phyloP scores from a whole-genome alignment of 352 stramenopile species.

The Aphanomyces astaci region DNA sequence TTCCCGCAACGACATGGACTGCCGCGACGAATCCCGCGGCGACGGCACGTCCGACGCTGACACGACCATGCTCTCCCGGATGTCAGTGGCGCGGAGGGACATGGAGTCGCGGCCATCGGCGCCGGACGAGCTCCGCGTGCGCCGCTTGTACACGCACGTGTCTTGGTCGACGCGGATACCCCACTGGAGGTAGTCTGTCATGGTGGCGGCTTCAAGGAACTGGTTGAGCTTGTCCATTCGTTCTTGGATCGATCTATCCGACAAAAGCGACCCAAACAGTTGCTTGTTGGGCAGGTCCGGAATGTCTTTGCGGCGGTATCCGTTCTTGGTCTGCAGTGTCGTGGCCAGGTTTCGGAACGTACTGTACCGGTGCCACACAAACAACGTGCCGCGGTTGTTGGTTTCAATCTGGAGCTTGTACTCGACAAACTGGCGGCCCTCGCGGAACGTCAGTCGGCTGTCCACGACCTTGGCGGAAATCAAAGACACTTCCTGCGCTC shows the following conservation, averaged over 20 bases:
- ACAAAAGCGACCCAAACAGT: conserved; percentile 62
- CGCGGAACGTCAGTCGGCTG: conserved; percentile 80
- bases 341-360: conserved; percentile 74
- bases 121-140: conserved; percentile 9
- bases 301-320: conserved; percentile 65
- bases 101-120: conserved; percentile 6
- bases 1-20: conserved; percentile 8
- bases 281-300: conserved; percentile 67
- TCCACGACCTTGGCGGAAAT: conserved; percentile 79
- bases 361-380: conserved; percentile 84
- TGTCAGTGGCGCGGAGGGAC: neutral
- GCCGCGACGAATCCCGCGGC: neutral
- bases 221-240: conserved; percentile 63
- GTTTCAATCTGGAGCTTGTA: conserved; percentile 85
- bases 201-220: conserved; percentile 61
- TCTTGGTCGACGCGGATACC: conserved; percentile 67
- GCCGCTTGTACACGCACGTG: conserved; percentile 66
- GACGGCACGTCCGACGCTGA: neutral
- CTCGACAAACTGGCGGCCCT: conserved; percentile 80
- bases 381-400: conserved; percentile 74
- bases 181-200: conserved; percentile 66
- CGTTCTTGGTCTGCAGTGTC: conserved; percentile 62
- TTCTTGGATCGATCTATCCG: conserved; percentile 68
- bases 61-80: conserved; percentile 12
- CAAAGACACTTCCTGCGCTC: conserved; percentile 60